These are phyloP conservation scores for Tetrahymena malaccensis DNA, from an alignment of 73 alveolate species.

Conservation along the genomic window DNA sequence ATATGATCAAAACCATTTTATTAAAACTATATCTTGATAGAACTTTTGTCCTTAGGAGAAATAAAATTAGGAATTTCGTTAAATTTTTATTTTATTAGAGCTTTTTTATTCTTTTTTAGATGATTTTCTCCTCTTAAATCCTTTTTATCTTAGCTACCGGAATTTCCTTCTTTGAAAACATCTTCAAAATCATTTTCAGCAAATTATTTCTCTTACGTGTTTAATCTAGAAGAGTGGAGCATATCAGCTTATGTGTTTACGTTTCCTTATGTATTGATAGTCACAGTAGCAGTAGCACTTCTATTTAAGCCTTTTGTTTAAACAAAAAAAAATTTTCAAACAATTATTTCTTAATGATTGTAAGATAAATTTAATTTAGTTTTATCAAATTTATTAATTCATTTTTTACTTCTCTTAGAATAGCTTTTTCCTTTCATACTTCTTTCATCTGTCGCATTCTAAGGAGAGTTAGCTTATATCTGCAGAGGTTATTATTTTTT, in stretches of 20 bases:
- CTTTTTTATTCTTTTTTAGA: background rate
- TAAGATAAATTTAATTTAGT: background rate
- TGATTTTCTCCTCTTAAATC: background rate
- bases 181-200: background rate
- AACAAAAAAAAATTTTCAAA: no score
- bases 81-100: background rate
- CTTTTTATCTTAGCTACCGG: background rate
- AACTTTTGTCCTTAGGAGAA: background rate
- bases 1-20: background rate
- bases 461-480: background rate
- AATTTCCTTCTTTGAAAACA: background rate
- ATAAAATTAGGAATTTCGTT: background rate
- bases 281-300: background rate
- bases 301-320: background rate
- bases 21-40: background rate
- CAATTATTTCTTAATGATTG: background rate
- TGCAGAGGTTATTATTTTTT: background rate
- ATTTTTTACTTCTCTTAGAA: background rate
- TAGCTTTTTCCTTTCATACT: background rate
- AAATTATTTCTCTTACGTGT: background rate
- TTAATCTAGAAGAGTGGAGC: background rate
- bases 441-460: background rate
- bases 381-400: background rate
- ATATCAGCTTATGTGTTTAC: background rate
- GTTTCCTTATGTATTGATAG: background rate